phyloP scores from a whole-genome alignment of 2,329 filamentous ascomycete species.

The Pseudopyrenochaeta lycopersici region DNA sequence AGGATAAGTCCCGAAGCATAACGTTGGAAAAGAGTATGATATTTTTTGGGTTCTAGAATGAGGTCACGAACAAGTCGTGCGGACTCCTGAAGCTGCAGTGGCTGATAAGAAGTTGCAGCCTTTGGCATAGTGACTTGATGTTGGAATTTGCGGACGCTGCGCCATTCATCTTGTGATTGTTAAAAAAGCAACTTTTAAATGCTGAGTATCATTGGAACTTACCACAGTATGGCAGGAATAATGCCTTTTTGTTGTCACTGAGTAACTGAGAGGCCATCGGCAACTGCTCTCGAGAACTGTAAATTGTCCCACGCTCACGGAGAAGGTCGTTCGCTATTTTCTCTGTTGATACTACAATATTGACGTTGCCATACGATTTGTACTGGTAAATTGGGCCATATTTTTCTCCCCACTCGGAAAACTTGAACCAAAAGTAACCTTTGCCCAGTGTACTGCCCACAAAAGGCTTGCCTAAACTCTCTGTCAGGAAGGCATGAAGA shows the following conservation, averaged over 20 bases:
- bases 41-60: slow-evolving; percentile 42
- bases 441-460: background rate
- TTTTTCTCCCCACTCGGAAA: slow-evolving; percentile 26
- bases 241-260: slow-evolving; percentile 30
- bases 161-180: slow-evolving; percentile 30
- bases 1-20: slow-evolving; percentile 55
- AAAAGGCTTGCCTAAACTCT: too few relatives aligned
- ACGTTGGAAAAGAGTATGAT: slow-evolving; percentile 51
- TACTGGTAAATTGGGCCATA: slow-evolving; percentile 55
- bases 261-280: slow-evolving; percentile 49
- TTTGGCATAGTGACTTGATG: slow-evolving; percentile 43
- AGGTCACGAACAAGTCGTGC: slow-evolving; percentile 31
- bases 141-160: slow-evolving; percentile 44
- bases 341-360: slow-evolving; percentile 51
- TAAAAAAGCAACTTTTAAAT: too few relatives aligned
- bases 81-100: slow-evolving; percentile 5
- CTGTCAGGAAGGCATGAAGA: too few relatives aligned
- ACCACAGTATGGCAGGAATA: slow-evolving; percentile 41
- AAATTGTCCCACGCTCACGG: slow-evolving; percentile 51
- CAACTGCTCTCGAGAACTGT: slow-evolving; percentile 48
- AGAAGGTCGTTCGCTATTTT: slow-evolving; percentile 55
- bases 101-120: slow-evolving; percentile 41
- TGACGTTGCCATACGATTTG: slow-evolving; percentile 52
- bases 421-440: slow-evolving; percentile 52
- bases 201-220: too few relatives aligned